Conservation (phyloP, 148 eudicot species). For the Rhododendron williamsianum region DNA sequence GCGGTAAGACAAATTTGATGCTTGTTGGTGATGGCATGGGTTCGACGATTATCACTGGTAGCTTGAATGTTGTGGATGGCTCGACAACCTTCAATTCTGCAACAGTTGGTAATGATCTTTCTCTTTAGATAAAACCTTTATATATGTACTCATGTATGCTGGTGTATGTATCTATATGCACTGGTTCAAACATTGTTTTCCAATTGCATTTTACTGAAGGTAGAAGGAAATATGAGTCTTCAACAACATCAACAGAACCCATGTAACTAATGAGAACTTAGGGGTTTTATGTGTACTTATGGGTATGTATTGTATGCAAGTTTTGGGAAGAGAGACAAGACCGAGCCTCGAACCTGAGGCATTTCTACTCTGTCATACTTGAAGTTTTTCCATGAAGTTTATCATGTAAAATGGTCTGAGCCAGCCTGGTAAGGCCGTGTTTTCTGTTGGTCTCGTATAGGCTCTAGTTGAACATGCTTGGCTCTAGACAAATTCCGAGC, state of each 20-base stretch:
- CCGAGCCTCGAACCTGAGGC: neutral
- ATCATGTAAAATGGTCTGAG: too few species aligned
- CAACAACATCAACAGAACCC: neutral
- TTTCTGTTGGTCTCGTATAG: neutral
- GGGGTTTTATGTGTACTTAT: neutral
- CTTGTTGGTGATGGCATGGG: constrained; percentile 38
- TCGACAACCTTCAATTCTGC: constrained; percentile 38
- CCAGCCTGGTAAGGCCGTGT: neutral
- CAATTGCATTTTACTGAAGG: neutral
- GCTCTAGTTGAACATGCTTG: neutral
- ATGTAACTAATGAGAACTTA: neutral
- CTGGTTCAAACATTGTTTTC: neutral
- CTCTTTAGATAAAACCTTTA: neutral
- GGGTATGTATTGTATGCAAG: neutral
- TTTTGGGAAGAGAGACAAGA: neutral
- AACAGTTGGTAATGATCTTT: constrained; percentile 29
- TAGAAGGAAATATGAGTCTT: neutral
- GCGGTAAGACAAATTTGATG: constrained; percentile 32
- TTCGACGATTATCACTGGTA: constrained; percentile 35
- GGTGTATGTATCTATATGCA: neutral
- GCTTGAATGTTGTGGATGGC: constrained; percentile 33
- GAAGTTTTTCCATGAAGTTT: neutral
- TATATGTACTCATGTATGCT: neutral
- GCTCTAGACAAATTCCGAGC: neutral
- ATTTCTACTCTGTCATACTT: neutral